These are phyloP conservation scores for Lachnellula cervina DNA, from an alignment of 2,329 filamentous ascomycete genomes.

Conservation along the genomic window DNA sequence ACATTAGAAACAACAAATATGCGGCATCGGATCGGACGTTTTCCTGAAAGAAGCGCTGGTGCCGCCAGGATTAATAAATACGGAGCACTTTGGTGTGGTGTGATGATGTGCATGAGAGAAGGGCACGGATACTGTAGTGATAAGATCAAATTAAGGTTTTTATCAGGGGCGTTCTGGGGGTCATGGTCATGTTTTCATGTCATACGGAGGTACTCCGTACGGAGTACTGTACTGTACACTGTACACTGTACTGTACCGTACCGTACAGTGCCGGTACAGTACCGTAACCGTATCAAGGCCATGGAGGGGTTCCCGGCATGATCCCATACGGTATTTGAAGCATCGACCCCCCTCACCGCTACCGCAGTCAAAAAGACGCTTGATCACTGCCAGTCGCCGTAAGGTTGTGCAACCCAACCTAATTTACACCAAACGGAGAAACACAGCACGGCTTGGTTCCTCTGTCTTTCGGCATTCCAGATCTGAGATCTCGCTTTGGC, in stretches of 20 bases:
- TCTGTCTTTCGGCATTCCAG: background rate
- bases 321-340: background rate
- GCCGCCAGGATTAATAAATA: constrained; percentile 1
- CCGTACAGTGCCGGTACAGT: too few relatives aligned
- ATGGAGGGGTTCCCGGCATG: background rate
- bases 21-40: background rate
- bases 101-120: background rate
- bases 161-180: background rate
- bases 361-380: background rate
- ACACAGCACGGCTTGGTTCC: background rate
- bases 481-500: too few relatives aligned
- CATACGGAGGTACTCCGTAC: too few relatives aligned
- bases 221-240: too few relatives aligned
- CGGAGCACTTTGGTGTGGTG: background rate
- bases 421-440: background rate
- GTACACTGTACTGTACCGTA: too few relatives aligned
- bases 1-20: background rate
- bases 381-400: background rate
- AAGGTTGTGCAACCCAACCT: background rate
- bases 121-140: background rate
- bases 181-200: background rate
- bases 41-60: background rate
- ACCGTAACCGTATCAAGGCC: background rate
- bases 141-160: constrained; percentile 2
- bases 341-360: background rate